A percentile compares a stretch with the other conserved stretches of the same genome.
These are phyloP conservation scores for Oenanthe javanica DNA, from an alignment of 140 eudicot genomes.

Conservation along the genomic window DNA sequence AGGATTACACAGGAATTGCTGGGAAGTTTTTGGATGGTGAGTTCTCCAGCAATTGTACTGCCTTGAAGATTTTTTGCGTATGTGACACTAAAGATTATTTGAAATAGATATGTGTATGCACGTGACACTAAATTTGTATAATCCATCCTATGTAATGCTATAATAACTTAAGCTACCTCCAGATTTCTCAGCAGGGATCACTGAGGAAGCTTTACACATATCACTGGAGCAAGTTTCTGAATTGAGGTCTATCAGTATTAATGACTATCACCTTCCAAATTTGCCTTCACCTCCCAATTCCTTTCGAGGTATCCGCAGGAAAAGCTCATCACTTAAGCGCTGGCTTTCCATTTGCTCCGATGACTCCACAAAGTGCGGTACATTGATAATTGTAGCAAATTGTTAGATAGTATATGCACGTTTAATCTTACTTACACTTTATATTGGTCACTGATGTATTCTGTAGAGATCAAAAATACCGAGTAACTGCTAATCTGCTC, in stretches of 20 bases:
- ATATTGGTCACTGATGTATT: conserved; percentile 14
- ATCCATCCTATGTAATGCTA: background rate
- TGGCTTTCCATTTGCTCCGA: conserved; percentile 88
- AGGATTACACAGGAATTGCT: conserved; percentile 55
- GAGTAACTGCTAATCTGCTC: conserved; percentile 52
- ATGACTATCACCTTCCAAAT: conserved; percentile 42
- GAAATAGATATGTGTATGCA: background rate
- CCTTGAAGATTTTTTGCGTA: background rate
- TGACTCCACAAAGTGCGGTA: conserved; percentile 66
- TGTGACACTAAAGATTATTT: background rate
- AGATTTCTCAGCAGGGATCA: conserved; percentile 62
- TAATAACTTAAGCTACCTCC: conserved; percentile 10
- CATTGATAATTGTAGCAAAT: background rate
- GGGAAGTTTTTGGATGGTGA: conserved; percentile 62
- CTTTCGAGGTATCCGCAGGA: conserved; percentile 79
- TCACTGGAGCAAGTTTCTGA: conserved; percentile 54
- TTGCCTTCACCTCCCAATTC: conserved; percentile 80
- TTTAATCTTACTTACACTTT: background rate
- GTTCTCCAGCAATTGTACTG: background rate
- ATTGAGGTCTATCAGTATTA: conserved; percentile 33
- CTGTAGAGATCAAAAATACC: conserved; percentile 68
- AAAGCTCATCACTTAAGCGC: conserved; percentile 68
- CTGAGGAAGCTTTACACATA: conserved; percentile 49
- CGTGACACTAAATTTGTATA: background rate
- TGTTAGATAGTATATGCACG: background rate